phyloP scores from a whole-genome alignment of 2,329 filamentous ascomycete species.

The Hymenotorrendiella dingleyae region DNA sequence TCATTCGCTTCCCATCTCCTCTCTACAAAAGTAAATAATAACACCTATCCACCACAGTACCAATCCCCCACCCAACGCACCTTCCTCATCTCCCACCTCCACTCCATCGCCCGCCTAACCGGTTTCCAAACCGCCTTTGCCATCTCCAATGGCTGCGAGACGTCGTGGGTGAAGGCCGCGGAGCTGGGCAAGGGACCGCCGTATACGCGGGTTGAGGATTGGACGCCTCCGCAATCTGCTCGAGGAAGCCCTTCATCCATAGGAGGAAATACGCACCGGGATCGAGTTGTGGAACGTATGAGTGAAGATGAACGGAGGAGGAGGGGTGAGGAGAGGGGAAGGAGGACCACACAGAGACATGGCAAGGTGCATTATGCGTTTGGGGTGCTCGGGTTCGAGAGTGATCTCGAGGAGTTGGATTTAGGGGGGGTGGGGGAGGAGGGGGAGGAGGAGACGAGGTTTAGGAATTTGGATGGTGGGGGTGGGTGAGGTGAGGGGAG shows the following conservation, averaged over 20 bases:
- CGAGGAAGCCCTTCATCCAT: neutral
- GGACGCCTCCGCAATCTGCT: slow-evolving; percentile 18
- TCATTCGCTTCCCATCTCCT: neutral
- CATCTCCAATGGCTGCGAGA: slow-evolving; percentile 80
- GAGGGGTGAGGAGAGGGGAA: slow-evolving; percentile 41
- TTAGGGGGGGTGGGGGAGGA: slow-evolving; percentile 37
- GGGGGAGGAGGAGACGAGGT: neutral
- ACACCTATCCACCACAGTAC: slow-evolving; percentile 46
- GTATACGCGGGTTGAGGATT: slow-evolving; percentile 49
- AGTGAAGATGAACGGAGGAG: slow-evolving; percentile 32
- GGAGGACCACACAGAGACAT: slow-evolving; percentile 52
- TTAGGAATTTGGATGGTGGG: too few species aligned
- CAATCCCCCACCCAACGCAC: slow-evolving; percentile 64
- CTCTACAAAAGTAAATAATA: neutral
- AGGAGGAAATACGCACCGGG: neutral
- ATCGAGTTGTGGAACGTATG: neutral
- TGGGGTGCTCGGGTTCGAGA: slow-evolving; percentile 71
- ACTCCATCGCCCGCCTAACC: slow-evolving; percentile 70
- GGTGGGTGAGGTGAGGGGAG: neutral
- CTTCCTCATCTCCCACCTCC: slow-evolving; percentile 70
- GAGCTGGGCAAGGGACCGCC: slow-evolving; percentile 69
- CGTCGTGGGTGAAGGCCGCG: slow-evolving; percentile 71
- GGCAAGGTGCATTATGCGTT: slow-evolving; percentile 69
- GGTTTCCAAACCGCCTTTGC: slow-evolving; percentile 82
- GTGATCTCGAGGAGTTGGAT: slow-evolving; percentile 62